phyloP scores from a whole-genome alignment of 495 filamentous ascomycete species.

The Podospora appendiculata region DNA sequence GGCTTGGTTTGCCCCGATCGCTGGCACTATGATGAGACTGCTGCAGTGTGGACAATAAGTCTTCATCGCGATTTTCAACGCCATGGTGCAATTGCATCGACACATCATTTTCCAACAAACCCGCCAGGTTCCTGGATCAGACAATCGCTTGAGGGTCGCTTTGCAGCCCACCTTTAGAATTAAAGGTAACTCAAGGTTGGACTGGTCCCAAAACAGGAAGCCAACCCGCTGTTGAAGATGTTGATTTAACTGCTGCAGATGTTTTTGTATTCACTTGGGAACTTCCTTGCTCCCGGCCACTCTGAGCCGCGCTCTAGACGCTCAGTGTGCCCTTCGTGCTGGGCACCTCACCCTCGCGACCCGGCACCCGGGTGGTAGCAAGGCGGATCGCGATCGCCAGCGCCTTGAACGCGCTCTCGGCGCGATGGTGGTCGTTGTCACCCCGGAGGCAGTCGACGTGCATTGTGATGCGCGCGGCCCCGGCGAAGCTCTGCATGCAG shows the following conservation, averaged over 20 bases:
- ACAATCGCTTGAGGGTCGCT: too few relatives aligned
- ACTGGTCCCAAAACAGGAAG: too few relatives aligned
- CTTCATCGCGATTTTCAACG: too few relatives aligned
- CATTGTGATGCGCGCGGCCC: constrained; percentile 81
- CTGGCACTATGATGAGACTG: too few relatives aligned
- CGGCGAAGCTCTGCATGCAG: constrained; percentile 86
- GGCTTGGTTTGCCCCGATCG: too few relatives aligned
- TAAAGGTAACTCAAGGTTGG: too few relatives aligned
- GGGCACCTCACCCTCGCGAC: constrained; percentile 80
- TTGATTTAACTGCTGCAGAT: background rate
- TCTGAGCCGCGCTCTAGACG: constrained; percentile 19
- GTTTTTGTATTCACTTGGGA: background rate
- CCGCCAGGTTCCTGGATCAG: too few relatives aligned
- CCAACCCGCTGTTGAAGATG: background rate
- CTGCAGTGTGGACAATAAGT: too few relatives aligned
- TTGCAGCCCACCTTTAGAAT: too few relatives aligned
- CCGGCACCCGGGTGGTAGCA: constrained; percentile 65
- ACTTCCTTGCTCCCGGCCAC: background rate
- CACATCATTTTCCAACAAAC: too few relatives aligned
- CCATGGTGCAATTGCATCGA: too few relatives aligned
- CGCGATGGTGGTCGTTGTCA: constrained; percentile 91
- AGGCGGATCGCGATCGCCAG: constrained; percentile 73
- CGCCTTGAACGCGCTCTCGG: constrained; percentile 97
- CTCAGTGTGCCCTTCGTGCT: constrained; percentile 85
- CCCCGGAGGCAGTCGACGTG: constrained; percentile 87